These are phyloP conservation scores for Dacryopinax spathularia DNA, from an alignment of 768 basidiomycete species.

Conservation along the genomic window DNA sequence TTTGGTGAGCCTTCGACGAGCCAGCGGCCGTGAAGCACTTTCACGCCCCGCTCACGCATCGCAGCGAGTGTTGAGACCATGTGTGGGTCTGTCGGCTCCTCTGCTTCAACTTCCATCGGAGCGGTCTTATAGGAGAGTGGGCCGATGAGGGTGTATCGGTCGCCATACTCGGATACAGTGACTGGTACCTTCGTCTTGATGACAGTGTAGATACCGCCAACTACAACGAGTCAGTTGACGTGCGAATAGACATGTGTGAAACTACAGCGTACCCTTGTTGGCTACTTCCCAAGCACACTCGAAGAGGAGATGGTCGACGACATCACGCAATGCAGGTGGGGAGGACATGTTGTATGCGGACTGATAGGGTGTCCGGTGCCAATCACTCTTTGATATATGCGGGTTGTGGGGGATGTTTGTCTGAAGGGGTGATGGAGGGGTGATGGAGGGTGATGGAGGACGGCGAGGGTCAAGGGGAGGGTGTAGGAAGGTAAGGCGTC, in stretches of 20 bases:
- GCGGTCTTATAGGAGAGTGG: conserved; percentile 98
- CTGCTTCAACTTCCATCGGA: conserved; percentile 94
- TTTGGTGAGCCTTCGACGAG: conserved; percentile 92
- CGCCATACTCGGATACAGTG: conserved; percentile 89
- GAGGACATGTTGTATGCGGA: not conserved
- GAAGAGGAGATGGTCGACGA: conserved; percentile 69
- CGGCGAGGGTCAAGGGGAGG: not conserved
- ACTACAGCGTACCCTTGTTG: conserved; percentile 44
- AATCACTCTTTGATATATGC: too few species aligned
- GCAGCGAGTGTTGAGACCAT: conserved; percentile 58
- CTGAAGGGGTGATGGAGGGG: not conserved
- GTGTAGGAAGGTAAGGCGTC: not conserved
- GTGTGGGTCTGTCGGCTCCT: conserved; percentile 72
- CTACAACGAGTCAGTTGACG: conserved; percentile 23
- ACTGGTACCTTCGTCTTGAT: conserved; percentile 99
- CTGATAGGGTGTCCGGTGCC: too few species aligned
- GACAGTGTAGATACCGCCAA: conserved; percentile 98
- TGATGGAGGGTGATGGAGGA: not conserved
- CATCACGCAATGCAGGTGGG: conserved; percentile 40
- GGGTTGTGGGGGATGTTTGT: too few species aligned
- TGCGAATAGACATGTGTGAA: conserved; percentile 5
- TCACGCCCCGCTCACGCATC: conserved; percentile 85
- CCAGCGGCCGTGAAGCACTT: conserved; percentile 92
- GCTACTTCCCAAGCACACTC: conserved; percentile 98
- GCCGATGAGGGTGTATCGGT: conserved; percentile 89